These are phyloP conservation scores for Eremomyces bilateralis DNA, from an alignment of 495 filamentous ascomycete species.

Conservation along the genomic window DNA sequence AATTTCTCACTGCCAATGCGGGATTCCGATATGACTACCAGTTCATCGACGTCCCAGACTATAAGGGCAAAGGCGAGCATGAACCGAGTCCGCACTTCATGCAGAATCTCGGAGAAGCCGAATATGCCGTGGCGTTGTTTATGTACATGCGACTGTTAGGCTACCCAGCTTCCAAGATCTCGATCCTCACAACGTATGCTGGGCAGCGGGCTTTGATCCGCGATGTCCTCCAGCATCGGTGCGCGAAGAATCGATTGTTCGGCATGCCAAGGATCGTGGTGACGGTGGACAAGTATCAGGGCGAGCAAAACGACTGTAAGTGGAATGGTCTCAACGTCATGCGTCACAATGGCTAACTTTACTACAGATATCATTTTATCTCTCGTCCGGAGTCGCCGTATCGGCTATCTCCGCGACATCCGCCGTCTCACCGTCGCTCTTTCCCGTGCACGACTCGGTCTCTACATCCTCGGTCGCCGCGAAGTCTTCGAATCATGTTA, in stretches of 20 bases:
- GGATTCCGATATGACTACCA: conserved; percentile 90
- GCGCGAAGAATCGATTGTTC: conserved; percentile 63
- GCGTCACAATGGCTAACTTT: neutral
- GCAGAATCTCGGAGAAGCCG: conserved; percentile 91
- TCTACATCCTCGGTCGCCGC: conserved; percentile 83
- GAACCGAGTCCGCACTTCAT: conserved; percentile 93
- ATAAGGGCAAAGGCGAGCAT: conserved; percentile 72
- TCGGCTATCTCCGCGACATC: conserved; percentile 88
- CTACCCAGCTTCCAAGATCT: conserved; percentile 81
- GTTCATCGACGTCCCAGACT: conserved; percentile 89
- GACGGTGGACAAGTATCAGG: conserved; percentile 96
- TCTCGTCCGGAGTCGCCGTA: conserved; percentile 63
- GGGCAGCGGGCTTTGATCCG: conserved; percentile 82
- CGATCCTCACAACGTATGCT: conserved; percentile 81
- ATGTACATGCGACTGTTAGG: conserved; percentile 96
- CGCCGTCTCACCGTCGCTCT: conserved; percentile 91
- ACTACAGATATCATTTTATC: conserved; percentile 72
- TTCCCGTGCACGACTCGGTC: conserved; percentile 72
- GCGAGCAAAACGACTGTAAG: conserved; percentile 97
- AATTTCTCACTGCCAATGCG: conserved; percentile 70
- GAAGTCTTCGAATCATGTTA: conserved; percentile 76
- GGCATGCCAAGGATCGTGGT: conserved; percentile 77
- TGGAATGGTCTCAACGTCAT: conserved; percentile 8
- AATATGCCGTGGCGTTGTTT: conserved; percentile 87
- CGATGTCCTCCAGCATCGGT: conserved; percentile 75